Evolutionary conservation across 495 filamentous ascomycete species (phyloP).

Genomic region (Rusavskia elegans): DNA sequence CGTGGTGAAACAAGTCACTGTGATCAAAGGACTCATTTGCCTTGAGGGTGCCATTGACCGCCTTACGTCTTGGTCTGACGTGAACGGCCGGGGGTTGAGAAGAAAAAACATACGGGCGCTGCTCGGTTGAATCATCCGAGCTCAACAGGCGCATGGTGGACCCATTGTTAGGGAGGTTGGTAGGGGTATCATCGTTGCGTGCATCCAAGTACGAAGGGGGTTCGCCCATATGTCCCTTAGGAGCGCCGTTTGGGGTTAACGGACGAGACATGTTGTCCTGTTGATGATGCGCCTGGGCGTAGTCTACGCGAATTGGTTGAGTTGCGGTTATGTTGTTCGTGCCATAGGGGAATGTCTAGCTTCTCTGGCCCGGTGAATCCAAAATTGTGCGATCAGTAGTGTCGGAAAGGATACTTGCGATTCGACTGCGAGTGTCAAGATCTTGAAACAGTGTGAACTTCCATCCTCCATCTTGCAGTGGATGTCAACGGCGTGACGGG

Average conservation of each 20-base stretch:
- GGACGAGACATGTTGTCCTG: constrained; percentile 15
- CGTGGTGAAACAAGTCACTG: neutral
- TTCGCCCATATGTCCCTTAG: constrained; percentile 15
- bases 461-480: too few species aligned
- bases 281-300: neutral
- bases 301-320: neutral
- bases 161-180: constrained; percentile 23
- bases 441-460: too few species aligned
- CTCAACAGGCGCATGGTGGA: constrained; percentile 47
- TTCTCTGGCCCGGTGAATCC: too few species aligned
- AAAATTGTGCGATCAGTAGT: too few species aligned
- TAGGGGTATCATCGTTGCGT: constrained; percentile 19
- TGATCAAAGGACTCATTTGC: constrained; percentile 9
- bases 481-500: too few species aligned
- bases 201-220: constrained; percentile 19
- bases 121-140: constrained; percentile 30
- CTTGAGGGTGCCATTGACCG: neutral
- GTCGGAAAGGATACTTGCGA: too few species aligned
- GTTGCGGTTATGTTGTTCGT: neutral
- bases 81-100: constrained; percentile 4
- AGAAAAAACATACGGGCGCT: constrained; percentile 28
- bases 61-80: constrained; percentile 7
- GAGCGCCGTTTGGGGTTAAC: constrained; percentile 14
- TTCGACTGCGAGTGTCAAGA: too few species aligned
- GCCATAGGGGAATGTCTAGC: neutral